Conservation (phyloP, 2,329 filamentous ascomycete genomes). For the Coleophoma cylindrospora region DNA sequence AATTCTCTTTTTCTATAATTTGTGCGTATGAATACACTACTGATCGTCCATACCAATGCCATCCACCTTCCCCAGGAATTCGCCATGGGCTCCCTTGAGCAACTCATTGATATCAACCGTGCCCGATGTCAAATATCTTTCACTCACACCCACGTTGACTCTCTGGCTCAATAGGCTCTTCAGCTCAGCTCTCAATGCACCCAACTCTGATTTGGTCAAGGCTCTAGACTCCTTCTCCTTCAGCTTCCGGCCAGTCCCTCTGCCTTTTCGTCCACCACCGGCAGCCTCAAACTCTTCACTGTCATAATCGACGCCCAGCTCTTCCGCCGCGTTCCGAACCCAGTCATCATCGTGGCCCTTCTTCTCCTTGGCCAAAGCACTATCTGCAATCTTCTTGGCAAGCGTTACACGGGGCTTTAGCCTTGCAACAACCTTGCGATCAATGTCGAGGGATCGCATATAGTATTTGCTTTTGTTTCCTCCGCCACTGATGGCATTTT, state of each 20-base stretch:
- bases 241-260: slow-evolving; percentile 68
- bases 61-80: slow-evolving; percentile 27
- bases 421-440: slow-evolving; percentile 70
- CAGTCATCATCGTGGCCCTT: slow-evolving; percentile 78
- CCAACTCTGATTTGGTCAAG: slow-evolving; percentile 70
- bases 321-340: slow-evolving; percentile 79
- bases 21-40: not conserved
- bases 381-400: slow-evolving; percentile 84
- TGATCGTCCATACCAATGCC: slow-evolving; percentile 26
- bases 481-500: slow-evolving; percentile 33
- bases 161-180: slow-evolving; percentile 64
- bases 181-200: slow-evolving; percentile 65
- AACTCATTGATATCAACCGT: slow-evolving; percentile 77
- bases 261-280: slow-evolving; percentile 54
- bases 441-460: slow-evolving; percentile 77
- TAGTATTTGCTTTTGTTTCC: slow-evolving; percentile 52
- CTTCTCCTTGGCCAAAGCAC: slow-evolving; percentile 81
- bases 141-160: slow-evolving; percentile 84
- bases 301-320: slow-evolving; percentile 91
- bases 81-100: slow-evolving; percentile 56
- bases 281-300: slow-evolving; percentile 73
- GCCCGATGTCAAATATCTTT: slow-evolving; percentile 78
- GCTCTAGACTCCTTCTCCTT: slow-evolving; percentile 67
- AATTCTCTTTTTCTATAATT: no score
- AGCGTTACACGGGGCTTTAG: slow-evolving; percentile 74